Conservation (phyloP, 768 basidiomycete species). For the Agrocybe pediades region DNA sequence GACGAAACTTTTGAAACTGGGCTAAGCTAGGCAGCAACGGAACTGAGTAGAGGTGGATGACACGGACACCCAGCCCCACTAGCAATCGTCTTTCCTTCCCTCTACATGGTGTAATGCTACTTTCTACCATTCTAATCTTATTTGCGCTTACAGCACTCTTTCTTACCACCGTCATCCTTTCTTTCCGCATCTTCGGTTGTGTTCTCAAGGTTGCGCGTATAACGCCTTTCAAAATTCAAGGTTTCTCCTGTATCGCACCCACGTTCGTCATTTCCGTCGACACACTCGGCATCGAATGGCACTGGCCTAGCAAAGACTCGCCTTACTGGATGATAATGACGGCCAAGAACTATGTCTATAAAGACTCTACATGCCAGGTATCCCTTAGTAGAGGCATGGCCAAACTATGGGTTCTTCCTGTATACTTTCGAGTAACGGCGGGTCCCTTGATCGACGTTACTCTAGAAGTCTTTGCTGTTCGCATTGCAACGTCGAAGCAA, state of each 20-base stretch:
- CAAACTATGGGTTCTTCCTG: constrained; percentile 40
- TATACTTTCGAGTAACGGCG: constrained; percentile 34
- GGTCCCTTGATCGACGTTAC: constrained; percentile 34
- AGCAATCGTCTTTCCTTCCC: neutral
- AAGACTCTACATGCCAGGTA: constrained; percentile 25
- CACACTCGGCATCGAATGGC: constrained; percentile 22
- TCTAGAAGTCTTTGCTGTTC: constrained; percentile 38
- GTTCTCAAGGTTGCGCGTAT: neutral
- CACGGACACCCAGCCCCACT: too few species aligned
- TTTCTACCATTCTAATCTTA: neutral
- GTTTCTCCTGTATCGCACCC: constrained; percentile 11
- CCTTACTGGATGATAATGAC: constrained; percentile 34
- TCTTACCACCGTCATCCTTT: neutral
- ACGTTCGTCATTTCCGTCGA: constrained; percentile 12
- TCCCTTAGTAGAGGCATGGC: constrained; percentile 20
- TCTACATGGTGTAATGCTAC: neutral
- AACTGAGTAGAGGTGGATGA: too few species aligned
- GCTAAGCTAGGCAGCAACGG: too few species aligned
- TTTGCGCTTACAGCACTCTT: constrained; percentile 3
- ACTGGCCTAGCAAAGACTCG: constrained; percentile 26
- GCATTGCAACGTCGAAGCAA: constrained; percentile 30
- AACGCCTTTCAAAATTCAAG: neutral
- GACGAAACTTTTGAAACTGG: too few species aligned
- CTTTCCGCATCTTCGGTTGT: constrained; percentile 4
- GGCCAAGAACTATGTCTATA: constrained; percentile 30